Conservation (phyloP, 805 yeast genomes). For the Ogataea naganishii region DNA sequence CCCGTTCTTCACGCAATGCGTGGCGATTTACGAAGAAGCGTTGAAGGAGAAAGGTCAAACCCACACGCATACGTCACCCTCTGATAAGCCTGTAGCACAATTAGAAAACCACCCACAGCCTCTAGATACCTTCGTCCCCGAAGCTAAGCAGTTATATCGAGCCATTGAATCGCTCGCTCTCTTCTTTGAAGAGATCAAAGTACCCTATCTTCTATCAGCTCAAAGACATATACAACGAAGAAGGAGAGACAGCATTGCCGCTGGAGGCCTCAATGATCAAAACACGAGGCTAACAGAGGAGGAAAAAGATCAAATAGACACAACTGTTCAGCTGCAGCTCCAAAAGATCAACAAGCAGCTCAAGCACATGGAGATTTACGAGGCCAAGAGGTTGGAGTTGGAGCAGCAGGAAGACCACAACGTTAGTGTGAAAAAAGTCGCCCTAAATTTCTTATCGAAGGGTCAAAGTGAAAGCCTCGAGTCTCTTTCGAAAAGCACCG, state of each 20-base stretch:
- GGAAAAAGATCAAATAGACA: constrained; percentile 49
- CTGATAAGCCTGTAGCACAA: neutral
- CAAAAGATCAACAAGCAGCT: constrained; percentile 44
- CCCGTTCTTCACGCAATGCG: constrained; percentile 39
- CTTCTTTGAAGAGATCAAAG: constrained; percentile 26
- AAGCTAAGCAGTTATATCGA: constrained; percentile 27
- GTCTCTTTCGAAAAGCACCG: constrained; percentile 26
- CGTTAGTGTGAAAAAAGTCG: constrained; percentile 12
- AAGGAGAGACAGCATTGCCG: constrained; percentile 13
- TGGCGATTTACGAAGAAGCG: constrained; percentile 31
- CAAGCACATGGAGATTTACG: constrained; percentile 42
- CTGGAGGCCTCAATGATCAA: constrained; percentile 13
- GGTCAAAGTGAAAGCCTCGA: constrained; percentile 28
- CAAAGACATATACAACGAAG: constrained; percentile 11
- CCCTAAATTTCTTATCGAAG: constrained; percentile 19
- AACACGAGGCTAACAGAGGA: constrained; percentile 23
- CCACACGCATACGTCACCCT: no score
- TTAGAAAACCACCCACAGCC: constrained; percentile 3
- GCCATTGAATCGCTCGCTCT: constrained; percentile 23
- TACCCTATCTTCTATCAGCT: constrained; percentile 25
- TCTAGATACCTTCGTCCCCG: constrained; percentile 32
- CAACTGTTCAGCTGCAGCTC: constrained; percentile 42
- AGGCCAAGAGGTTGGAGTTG: constrained; percentile 30
- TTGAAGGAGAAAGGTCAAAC: no score
- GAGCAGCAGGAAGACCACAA: constrained; percentile 11